Conservation (phyloP, 78 protist genomes). For the Emiliania huxleyi region DNA sequence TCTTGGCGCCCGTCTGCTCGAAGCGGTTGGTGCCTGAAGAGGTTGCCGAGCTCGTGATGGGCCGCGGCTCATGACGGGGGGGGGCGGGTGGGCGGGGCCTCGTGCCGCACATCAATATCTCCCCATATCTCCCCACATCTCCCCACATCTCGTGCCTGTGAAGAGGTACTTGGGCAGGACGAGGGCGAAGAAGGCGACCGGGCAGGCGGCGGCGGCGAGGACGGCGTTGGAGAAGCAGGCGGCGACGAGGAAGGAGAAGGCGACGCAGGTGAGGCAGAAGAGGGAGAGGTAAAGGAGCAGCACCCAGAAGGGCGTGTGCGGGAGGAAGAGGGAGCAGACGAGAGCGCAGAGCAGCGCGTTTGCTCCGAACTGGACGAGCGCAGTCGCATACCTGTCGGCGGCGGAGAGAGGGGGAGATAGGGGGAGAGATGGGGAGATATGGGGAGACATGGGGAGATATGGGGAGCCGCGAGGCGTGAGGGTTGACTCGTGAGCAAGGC, state of each 20-base stretch:
- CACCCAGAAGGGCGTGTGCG: background rate
- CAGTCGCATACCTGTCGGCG: background rate
- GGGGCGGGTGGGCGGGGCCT: too few relatives aligned
- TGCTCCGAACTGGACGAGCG: background rate
- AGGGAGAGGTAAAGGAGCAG: background rate
- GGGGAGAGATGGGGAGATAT: too few relatives aligned
- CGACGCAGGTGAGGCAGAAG: background rate
- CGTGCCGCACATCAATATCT: too few relatives aligned
- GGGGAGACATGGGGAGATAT: too few relatives aligned
- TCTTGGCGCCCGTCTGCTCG: background rate
- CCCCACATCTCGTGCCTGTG: too few relatives aligned
- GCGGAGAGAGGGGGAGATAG: too few relatives aligned
- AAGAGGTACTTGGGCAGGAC: background rate
- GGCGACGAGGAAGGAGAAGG: background rate
- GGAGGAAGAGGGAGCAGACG: background rate
- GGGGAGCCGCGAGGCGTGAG: too few relatives aligned
- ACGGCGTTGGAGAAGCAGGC: background rate
- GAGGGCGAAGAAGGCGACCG: background rate
- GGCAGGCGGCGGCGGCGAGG: conserved; percentile 13
- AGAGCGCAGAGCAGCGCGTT: background rate
- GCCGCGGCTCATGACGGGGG: too few relatives aligned
- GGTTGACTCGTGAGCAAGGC: too few relatives aligned
- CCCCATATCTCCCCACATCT: too few relatives aligned
- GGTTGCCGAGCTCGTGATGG: too few relatives aligned
- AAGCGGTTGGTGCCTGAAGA: background rate